Conservation (phyloP, 257 asterid genomes). For the Nemophila menziesii region DNA sequence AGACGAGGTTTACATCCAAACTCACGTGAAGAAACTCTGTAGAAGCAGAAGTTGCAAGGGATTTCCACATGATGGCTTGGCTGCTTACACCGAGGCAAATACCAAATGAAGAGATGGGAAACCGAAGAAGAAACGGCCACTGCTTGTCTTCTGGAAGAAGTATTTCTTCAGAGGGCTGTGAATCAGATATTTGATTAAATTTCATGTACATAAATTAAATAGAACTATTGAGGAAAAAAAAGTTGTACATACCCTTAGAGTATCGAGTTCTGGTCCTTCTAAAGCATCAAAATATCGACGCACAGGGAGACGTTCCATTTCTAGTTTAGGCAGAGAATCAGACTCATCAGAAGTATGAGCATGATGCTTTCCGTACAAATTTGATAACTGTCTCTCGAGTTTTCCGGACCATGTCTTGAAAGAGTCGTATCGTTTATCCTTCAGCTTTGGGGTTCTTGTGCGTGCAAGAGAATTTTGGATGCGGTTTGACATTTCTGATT, state of each 20-base stretch:
- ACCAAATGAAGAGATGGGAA: slow-evolving; percentile 9
- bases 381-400: slow-evolving; percentile 8
- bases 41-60: slow-evolving; percentile 8
- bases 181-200: neutral
- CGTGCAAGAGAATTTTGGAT: neutral
- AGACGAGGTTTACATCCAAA: slow-evolving; percentile 2
- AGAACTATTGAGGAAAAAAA: neutral
- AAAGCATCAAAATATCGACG: slow-evolving; percentile 8
- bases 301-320: neutral
- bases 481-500: slow-evolving; percentile 1
- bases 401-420: slow-evolving; percentile 11
- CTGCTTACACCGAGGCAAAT: slow-evolving; percentile 7
- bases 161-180: slow-evolving; percentile 6
- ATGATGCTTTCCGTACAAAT: neutral
- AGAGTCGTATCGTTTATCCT: slow-evolving; percentile 7
- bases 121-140: slow-evolving; percentile 12
- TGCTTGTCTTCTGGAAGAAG: slow-evolving; percentile 9
- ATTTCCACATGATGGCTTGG: slow-evolving; percentile 9
- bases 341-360: neutral
- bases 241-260: slow-evolving; percentile 3
- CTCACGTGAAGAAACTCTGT: neutral
- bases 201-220: neutral
- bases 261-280: slow-evolving; percentile 8
- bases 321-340: neutral
- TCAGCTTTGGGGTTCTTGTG: neutral